Conservation (phyloP, 768 basidiomycete genomes). For the Panaeolus cyanescens region DNA sequence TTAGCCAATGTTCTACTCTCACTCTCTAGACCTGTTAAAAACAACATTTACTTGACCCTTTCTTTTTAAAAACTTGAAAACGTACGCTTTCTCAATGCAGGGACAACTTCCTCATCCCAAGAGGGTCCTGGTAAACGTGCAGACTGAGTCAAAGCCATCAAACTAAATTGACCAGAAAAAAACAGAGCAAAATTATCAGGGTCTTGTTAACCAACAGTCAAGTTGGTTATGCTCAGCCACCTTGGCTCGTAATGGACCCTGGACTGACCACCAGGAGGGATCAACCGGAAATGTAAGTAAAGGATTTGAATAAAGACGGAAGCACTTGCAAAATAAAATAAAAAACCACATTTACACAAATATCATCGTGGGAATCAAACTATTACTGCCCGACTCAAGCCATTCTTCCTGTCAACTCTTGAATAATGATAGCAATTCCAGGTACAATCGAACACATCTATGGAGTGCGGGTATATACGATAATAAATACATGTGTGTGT, state of each 20-base stretch:
- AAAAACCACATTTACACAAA: background rate
- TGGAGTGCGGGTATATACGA: no score
- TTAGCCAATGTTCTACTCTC: conserved; percentile 80
- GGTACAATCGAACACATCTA: background rate
- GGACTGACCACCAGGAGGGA: conserved; percentile 6
- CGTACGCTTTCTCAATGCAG: conserved; percentile 77
- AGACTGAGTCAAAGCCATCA: conserved; percentile 47
- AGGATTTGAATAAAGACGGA: background rate
- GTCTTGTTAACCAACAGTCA: background rate
- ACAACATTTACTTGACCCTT: background rate
- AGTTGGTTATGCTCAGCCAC: background rate
- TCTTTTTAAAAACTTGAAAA: conserved; percentile 15
- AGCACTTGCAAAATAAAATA: background rate
- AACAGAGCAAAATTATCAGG: background rate
- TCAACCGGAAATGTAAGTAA: background rate
- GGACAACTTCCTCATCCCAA: conserved; percentile 86
- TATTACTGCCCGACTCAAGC: background rate
- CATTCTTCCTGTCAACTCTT: background rate
- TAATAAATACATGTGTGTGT: no score
- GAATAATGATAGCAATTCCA: background rate
- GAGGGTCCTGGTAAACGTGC: conserved; percentile 48
- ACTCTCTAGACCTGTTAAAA: conserved; percentile 65
- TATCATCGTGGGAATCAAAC: background rate
- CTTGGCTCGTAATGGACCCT: background rate
- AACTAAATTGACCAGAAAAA: background rate